Percentiles rank a stretch among this genome's conserved stretches.
Conservation (phyloP, 1,284 basidiomycete genomes). For the Ustilago bromivora region DNA sequence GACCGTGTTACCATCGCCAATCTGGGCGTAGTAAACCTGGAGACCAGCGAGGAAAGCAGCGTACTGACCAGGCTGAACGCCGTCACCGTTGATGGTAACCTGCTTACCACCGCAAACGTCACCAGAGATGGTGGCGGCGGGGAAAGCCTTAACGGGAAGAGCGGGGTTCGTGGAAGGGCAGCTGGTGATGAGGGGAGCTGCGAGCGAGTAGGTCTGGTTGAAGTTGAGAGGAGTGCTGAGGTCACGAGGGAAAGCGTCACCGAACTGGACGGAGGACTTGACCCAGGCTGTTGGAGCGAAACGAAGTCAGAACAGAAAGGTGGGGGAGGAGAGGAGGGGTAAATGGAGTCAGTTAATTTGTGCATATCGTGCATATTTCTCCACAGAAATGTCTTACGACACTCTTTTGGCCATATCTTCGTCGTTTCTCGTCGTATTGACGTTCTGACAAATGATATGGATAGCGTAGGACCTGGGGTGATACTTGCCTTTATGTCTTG, state of each 20-base stretch:
- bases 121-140: conserved; percentile 66
- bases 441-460: neutral
- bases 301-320: neutral
- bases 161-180: conserved; percentile 74
- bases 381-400: neutral
- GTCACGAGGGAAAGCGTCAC: conserved; percentile 49
- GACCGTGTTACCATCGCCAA: conserved; percentile 63
- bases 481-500: conserved; percentile 38
- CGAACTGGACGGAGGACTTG: conserved; percentile 42
- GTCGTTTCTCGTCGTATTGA: neutral
- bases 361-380: neutral
- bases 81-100: conserved; percentile 68
- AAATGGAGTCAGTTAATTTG: neutral
- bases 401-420: neutral
- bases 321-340: neutral
- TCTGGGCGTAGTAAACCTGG: conserved; percentile 61
- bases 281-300: conserved; percentile 42
- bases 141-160: conserved; percentile 72
- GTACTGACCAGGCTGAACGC: conserved; percentile 65
- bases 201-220: conserved; percentile 70
- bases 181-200: conserved; percentile 70
- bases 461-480: neutral
- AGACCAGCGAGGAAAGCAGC: conserved; percentile 71
- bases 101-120: conserved; percentile 52
- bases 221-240: conserved; percentile 74